Evolutionary conservation across 176 grass and related monocot genomes (phyloP).

Genomic region (Coix lacrymajobi): DNA sequence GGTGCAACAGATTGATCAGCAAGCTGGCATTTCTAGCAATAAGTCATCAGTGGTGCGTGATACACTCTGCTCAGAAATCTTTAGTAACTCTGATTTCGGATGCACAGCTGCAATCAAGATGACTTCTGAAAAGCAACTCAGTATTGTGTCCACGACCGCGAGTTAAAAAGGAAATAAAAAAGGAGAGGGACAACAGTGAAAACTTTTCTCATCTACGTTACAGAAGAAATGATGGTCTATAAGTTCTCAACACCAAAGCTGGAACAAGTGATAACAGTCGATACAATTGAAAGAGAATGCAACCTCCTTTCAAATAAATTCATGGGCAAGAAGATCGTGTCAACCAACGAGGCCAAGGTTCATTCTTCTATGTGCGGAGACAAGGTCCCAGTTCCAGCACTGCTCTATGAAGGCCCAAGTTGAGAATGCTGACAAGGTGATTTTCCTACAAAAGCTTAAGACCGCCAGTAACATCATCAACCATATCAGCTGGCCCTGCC

Average conservation of each 20-base stretch:
- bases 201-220: neutral
- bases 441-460: slow-evolving; percentile 59
- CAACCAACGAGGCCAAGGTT: neutral
- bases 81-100: neutral
- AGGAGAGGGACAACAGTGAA: neutral
- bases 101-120: neutral
- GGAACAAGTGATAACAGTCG: neutral
- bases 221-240: neutral
- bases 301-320: slow-evolving; percentile 10
- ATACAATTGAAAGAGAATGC: slow-evolving; percentile 7
- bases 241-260: neutral
- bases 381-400: neutral
- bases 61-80: neutral
- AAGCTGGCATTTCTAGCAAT: neutral
- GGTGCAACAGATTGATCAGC: neutral
- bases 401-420: neutral
- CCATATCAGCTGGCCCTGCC: slow-evolving; percentile 71
- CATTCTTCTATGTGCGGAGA: neutral
- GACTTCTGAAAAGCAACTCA: neutral
- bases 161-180: neutral
- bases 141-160: neutral
- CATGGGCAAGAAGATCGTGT: neutral
- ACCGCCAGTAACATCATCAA: slow-evolving; percentile 76
- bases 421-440: neutral
- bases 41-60: neutral